These are phyloP conservation scores for Paecilomyces fulvus DNA, from an alignment of 2,329 filamentous ascomycete species.

Conservation along the genomic window DNA sequence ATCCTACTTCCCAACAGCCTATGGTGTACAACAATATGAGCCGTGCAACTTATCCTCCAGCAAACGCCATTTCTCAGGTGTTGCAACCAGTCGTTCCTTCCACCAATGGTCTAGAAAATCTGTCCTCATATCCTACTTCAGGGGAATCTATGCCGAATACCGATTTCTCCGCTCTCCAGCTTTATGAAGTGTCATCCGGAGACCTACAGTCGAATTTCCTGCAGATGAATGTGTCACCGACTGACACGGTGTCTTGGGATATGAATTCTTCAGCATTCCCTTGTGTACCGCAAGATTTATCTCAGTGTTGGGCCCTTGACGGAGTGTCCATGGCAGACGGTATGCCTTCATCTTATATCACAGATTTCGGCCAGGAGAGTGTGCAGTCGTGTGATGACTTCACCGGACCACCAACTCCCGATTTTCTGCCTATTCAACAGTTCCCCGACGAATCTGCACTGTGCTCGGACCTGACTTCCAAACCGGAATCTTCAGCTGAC, in stretches of 20 bases:
- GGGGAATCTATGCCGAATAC: constrained; percentile 12
- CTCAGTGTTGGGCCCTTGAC: constrained; percentile 24
- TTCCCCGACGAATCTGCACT: constrained; percentile 18
- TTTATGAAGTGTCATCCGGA: constrained; percentile 10
- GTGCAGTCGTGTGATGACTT: constrained; percentile 26
- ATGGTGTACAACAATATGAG: constrained; percentile 18
- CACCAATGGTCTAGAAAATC: constrained; percentile 5
- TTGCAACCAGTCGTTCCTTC: background rate
- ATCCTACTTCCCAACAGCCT: constrained; percentile 51
- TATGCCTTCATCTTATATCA: constrained; percentile 21
- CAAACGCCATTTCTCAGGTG: background rate
- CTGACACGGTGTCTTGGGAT: constrained; percentile 20
- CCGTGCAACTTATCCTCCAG: constrained; percentile 14
- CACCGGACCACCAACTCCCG: constrained; percentile 29
- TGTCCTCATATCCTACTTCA: constrained; percentile 7
- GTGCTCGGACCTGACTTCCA: constrained; percentile 36
- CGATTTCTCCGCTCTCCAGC: constrained; percentile 10
- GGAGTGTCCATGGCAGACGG: constrained; percentile 25
- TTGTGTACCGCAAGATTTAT: constrained; percentile 15
- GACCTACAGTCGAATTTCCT: constrained; percentile 10
- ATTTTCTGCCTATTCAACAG: constrained; percentile 29
- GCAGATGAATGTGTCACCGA: constrained; percentile 17
- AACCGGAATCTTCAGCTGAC: constrained; percentile 54
- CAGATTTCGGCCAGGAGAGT: constrained; percentile 24
- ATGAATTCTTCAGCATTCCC: constrained; percentile 9